Base-by-base conservation (phyloP, 306 rosid species). In the Hippophae gyantsensis region DNA sequence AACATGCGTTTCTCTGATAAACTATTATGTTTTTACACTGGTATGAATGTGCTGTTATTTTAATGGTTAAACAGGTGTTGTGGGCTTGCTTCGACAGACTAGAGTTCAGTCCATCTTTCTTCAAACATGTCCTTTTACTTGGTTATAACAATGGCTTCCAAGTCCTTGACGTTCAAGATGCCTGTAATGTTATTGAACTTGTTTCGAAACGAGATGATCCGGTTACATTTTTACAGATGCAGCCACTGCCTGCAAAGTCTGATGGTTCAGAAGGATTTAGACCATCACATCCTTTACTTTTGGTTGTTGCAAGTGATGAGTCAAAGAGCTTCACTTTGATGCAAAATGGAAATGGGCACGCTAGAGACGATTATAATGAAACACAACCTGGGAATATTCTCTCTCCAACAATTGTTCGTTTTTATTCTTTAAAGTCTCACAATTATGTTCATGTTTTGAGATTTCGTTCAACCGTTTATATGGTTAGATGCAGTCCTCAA, bases 401-500 rank as follows among this genome's bases (percentile, higher is more conserved):
- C 77, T 78, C 93, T 63, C 94, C 99, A 48, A 93, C 88, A 32
- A 81, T 82, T 45, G 95, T 93, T 75, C 80, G 95, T 66, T 93
- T 93, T 77, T 93, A 93, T 84, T 93, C 99, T 2, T 78, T 93
- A 42, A 84, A 74, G 76, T 79, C 94, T 66, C 84, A 70, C 75
- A 73, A 70, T 68, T 93, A 93, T 76, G 99, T 93, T 61, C 99
- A 93, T 79, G 90, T 89, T 65, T 80, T 93, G 74, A 80, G 97
- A 74, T 93, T 93, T 60, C 87, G 99, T 25, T 88, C 99, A 18
- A 86, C 87, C 52, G 95, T 93, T 61, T 84, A 80, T 72, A 86
- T 84, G 97, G 86, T 93, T 62, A 84, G 99, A 77, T 93, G 99
- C 88, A 93, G 94, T 82, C 88, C 89, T 60, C 81, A 70, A 74